Base-by-base conservation (phyloP, 176 grass and related monocot genomes). In the Pontederia paniculata region DNA sequence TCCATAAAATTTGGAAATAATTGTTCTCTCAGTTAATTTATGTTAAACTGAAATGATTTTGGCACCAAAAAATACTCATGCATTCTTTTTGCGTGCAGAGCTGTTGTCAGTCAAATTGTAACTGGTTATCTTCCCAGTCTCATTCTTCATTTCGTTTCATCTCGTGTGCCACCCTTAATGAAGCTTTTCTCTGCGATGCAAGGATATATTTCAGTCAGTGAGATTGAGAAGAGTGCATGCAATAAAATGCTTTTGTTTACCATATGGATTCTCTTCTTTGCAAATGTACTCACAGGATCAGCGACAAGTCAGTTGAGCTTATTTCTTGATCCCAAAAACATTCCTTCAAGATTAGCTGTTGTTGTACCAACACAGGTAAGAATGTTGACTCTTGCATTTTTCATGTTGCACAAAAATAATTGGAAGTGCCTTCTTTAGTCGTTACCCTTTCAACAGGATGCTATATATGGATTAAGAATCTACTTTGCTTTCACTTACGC, bases 121-220 rank as follows among this genome's bases (percentile, higher is more conserved):
- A 98, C 93, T 55, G 93, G 93, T 20, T 98, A 98, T 79, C 83
- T 98, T 75, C 87, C 93, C 56, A 98, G 93, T 72, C 74, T 80
- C 54, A 83, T 91, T 84, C 87, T 98, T 67, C 72, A 75, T 49
- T 57, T 88, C 37, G 55, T 98, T 83, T 84, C 86, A 44, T 78
- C 86, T 53, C 80, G 52, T 54, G 81, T 98, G 50, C 93, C 93
- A 58, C 57, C 83, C 19, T 57, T 91, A 71, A 91, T 91, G 87
- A 98, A 91, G 73, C 5, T 73, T 22, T 91, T 91, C 85, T 98
- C 93, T 0, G 83, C 80, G 19, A 91, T 98, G 80, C 83, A 98
- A 98, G 86, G 91, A 51, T 91, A 81, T 75, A 64, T 87, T 44
- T 79, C 86, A 50, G 60, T 59, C 48, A 97, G 83, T 79, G 74